Base-by-base conservation (phyloP, 805 yeast genomes). In the Kuraishia ogatae region DNA sequence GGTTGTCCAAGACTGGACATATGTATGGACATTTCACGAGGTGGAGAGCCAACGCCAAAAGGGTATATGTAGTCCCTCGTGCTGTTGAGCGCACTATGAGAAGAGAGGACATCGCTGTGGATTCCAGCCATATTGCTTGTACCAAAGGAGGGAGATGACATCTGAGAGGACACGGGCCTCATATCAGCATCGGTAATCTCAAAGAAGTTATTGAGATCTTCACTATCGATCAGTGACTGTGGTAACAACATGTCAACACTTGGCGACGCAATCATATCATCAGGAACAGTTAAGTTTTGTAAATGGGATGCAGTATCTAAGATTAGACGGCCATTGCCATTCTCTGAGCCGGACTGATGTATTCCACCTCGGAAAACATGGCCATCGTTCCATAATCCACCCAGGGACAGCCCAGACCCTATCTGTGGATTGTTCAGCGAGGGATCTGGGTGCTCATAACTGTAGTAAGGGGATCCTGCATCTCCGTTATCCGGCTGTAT, bases 181-280 rank as follows among this genome's bases (percentile, higher is more conserved):
- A 46, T 52, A 43, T 52, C 53, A n/a, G 22, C 49, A 35, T 52
- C 53, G 22, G 53, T 43, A 4, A 52, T 43, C 15, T 46, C 46
- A n/a, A 53, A 48, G 48, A 49, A 53, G 43, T 47, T 50, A 58
- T 49, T 52, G n/a, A 64, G 47, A 28, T 65, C 64, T 10, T 59
- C 65, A 11, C 61, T 64, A n/a, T 63, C 67, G 23, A 68, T 66
- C 6, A 67, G 52, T 22, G 66, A 59, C 51, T 67, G 71, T 1
- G 71, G 71, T 15, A 67, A 54, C 17, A 66, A 53, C 51, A 62
- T 55, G 39, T 66, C 64, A n/a, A 66, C 64, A 50, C 43, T 50
- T 17, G 54, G 52, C 6, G 55, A 55, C 8, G 51, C 39, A 11
- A 28, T 51, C 15, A 19, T 49, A 29, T 51, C 39, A 17, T 24